Conservation (phyloP, 2,329 filamentous ascomycete species). For the Colletotrichum sp. region DNA sequence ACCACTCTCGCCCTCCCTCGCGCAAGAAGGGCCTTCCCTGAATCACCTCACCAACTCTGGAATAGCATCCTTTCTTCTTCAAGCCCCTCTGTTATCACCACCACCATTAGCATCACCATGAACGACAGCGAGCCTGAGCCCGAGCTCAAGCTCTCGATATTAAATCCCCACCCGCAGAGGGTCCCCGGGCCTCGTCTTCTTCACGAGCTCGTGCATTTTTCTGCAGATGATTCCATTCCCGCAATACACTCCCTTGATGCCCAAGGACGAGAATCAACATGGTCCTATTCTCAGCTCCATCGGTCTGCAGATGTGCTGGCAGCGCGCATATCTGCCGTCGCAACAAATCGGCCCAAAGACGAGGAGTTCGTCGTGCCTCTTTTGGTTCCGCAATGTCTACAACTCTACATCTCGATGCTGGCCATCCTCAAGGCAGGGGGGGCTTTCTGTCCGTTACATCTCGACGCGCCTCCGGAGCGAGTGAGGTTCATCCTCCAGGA, state of each 20-base stretch:
- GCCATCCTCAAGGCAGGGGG: slow-evolving; percentile 82
- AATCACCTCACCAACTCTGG: not conserved
- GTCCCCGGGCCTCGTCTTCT: slow-evolving; percentile 50
- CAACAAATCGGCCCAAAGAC: not conserved
- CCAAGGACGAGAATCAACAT: slow-evolving; percentile 45
- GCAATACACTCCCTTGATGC: slow-evolving; percentile 66
- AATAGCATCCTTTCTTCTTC: not conserved
- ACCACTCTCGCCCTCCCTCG: not conserved
- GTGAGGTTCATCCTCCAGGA: slow-evolving; percentile 83
- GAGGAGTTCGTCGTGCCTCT: slow-evolving; percentile 67
- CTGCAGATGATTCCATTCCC: slow-evolving; percentile 33
- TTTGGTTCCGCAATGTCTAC: slow-evolving; percentile 76
- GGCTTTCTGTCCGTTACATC: slow-evolving; percentile 84
- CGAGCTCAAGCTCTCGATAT: slow-evolving; percentile 40
- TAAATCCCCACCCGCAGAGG: slow-evolving; percentile 47
- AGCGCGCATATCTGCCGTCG: slow-evolving; percentile 43
- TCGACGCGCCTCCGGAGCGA: slow-evolving; percentile 78
- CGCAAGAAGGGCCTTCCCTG: not conserved
- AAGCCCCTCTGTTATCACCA: not conserved
- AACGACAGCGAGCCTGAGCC: not conserved
- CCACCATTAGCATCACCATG: not conserved
- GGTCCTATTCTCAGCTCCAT: slow-evolving; percentile 71
- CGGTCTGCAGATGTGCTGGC: slow-evolving; percentile 61
- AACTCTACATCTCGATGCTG: slow-evolving; percentile 78
- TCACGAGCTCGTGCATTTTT: slow-evolving; percentile 63